Conservation (phyloP, 2,329 filamentous ascomycete genomes). For the Thelonectria olida region DNA sequence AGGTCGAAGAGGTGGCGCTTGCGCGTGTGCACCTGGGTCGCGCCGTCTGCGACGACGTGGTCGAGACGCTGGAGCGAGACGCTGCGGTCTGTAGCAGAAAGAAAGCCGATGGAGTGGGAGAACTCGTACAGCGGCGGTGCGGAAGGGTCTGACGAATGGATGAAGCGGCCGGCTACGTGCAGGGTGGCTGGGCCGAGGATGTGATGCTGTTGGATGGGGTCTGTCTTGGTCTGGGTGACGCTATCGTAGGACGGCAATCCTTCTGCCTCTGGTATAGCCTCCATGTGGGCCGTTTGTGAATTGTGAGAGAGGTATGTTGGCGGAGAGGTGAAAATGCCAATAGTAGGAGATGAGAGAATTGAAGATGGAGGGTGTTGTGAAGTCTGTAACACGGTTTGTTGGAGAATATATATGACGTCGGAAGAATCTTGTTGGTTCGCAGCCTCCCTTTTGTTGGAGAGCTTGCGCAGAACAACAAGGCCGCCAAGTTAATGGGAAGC, state of each 20-base stretch:
- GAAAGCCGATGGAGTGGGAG: slow-evolving; percentile 45
- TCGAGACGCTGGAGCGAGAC: slow-evolving; percentile 46
- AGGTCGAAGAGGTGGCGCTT: slow-evolving; percentile 48
- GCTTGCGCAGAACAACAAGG: no score
- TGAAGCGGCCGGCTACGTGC: slow-evolving; percentile 45
- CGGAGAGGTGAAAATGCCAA: no score
- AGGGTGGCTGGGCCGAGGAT: slow-evolving; percentile 44
- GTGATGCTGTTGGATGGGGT: slow-evolving; percentile 6
- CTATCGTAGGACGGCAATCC: slow-evolving; percentile 40
- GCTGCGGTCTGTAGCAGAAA: slow-evolving; percentile 43
- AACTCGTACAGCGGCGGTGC: slow-evolving; percentile 48
- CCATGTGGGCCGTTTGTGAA: no score
- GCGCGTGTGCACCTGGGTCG: slow-evolving; percentile 39
- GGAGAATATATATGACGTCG: slow-evolving; percentile 28
- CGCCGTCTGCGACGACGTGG: slow-evolving; percentile 36
- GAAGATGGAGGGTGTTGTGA: neutral
- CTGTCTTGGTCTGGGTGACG: slow-evolving; percentile 12
- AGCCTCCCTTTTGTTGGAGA: no score
- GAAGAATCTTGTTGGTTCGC: no score
- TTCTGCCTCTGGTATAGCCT: no score
- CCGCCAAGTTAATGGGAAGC: no score
- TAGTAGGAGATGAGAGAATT: no score
- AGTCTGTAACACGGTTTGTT: neutral
- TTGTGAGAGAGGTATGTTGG: no score
- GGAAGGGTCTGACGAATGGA: slow-evolving; percentile 42